phyloP scores from a whole-genome alignment of 805 yeast genomes.

The Grigorovia humatica region DNA sequence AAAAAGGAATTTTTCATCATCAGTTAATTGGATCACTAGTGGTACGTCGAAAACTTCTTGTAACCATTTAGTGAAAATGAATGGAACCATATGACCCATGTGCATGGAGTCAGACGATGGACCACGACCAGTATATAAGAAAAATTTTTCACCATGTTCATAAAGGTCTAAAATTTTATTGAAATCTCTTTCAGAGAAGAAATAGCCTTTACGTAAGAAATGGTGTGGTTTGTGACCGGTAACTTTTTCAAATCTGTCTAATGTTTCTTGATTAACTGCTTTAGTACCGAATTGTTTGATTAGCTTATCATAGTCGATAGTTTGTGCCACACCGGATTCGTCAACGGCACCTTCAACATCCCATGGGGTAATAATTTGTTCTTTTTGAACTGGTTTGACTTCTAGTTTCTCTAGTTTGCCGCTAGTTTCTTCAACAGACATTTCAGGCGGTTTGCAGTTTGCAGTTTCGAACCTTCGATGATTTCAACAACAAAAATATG shows the following conservation, averaged over 20 bases:
- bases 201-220: conserved; percentile 79
- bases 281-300: conserved; percentile 82
- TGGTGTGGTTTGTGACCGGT: conserved; percentile 93
- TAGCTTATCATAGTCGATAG: conserved; percentile 83
- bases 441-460: neutral
- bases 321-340: conserved; percentile 75
- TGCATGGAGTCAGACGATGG: conserved; percentile 93
- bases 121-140: conserved; percentile 94
- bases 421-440: conserved; percentile 12
- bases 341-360: conserved; percentile 98
- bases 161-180: conserved; percentile 70
- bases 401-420: conserved; percentile 9
- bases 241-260: conserved; percentile 62
- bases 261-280: conserved; percentile 55
- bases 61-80: conserved; percentile 91
- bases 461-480: too few species aligned
- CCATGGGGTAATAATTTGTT: conserved; percentile 86
- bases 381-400: conserved; percentile 17
- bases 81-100: conserved; percentile 94
- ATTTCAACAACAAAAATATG: too few species aligned
- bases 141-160: conserved; percentile 92
- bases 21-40: conserved; percentile 85
- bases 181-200: conserved; percentile 86
- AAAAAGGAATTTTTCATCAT: conserved; percentile 93
- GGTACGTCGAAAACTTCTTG: conserved; percentile 98